Evolutionary conservation across 2,329 filamentous ascomycete species (phyloP), one percentile per base, ranked within the genome.

Genomic region (Tympanopsis confertula): DNA sequence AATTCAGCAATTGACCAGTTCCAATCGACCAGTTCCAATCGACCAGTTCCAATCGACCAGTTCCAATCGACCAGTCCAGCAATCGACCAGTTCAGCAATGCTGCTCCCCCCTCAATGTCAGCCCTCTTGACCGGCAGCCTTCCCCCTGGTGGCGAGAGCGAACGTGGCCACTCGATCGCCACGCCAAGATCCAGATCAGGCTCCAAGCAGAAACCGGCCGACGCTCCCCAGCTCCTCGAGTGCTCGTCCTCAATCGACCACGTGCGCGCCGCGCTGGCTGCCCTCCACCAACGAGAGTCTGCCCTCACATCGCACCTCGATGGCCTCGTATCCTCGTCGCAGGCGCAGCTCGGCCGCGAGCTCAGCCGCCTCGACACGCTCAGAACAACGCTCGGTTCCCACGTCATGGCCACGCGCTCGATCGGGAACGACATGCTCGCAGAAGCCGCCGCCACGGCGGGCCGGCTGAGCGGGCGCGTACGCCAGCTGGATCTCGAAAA

Each of bases 381-480:
- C 39, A 84, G 91, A 47, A 88, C 88, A 30, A 82, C 88, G 44
- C 74, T 96, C 20, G 87, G 87, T 41, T 77, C 86, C 4, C 91
- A 96, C 54, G 84, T 83, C 37, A 82, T 89, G 50, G 82, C 84
- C 37, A 82, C 87, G 13, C 77, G 89, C 44, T 70, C 79, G 33
- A 82, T 98, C 52, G 84, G 85, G 66, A 85, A 86, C 73, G 82
- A 78, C 56, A 94, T 95, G 84, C 80, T 98, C 42, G 80, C 86
- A 29, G 75, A 79, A 32, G 88, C 91, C 20, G 84, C 91, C 17
- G 72, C 81, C 37, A 96, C 88, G 22, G 91, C 91, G 3, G 78
- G 78, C 38, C 77, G 85, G 40, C 82, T 96, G 45, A 94, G 87
- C 39, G 78, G 78, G 51, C 84, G 86, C 38, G 91, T 98, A 39